These are phyloP conservation scores for Nigrospora oryzae DNA, from an alignment of 2,329 filamentous ascomycete species.

Conservation along the genomic window DNA sequence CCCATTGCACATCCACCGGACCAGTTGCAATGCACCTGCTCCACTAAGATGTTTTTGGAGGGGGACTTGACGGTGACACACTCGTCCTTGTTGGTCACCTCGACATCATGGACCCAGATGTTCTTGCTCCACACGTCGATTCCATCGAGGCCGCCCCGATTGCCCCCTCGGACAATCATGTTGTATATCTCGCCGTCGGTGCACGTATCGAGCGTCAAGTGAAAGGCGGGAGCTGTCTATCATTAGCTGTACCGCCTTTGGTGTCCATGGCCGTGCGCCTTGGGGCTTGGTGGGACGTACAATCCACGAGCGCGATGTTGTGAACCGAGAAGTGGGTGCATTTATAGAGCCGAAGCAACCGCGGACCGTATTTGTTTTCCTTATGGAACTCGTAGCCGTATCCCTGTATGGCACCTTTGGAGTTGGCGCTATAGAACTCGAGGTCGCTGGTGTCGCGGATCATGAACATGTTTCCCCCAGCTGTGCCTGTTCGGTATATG, in stretches of 20 bases:
- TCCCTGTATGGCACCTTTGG: slow-evolving; percentile 38
- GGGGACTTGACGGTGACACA: slow-evolving; percentile 49
- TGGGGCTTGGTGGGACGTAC: slow-evolving; percentile 16
- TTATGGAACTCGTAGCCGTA: slow-evolving; percentile 36
- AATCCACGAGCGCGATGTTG: slow-evolving; percentile 35
- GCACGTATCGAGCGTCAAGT: slow-evolving; percentile 36
- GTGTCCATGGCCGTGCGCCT: neutral
- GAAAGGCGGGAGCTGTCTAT: slow-evolving; percentile 27
- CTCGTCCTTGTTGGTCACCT: slow-evolving; percentile 52
- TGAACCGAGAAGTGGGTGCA: slow-evolving; percentile 36
- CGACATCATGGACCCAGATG: slow-evolving; percentile 47
- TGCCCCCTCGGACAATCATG: slow-evolving; percentile 36
- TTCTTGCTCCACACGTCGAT: slow-evolving; percentile 45
- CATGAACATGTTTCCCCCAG: slow-evolving; percentile 9
- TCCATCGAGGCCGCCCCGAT: slow-evolving; percentile 41
- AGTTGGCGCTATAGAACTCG: slow-evolving; percentile 31
- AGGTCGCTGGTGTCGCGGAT: slow-evolving; percentile 26
- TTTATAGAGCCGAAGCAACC: slow-evolving; percentile 33
- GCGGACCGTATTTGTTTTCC: slow-evolving; percentile 23
- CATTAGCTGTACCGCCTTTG: slow-evolving; percentile 30
- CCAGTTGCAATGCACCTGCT: slow-evolving; percentile 55
- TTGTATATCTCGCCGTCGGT: slow-evolving; percentile 40
- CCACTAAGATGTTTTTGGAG: slow-evolving; percentile 44
- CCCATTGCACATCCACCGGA: slow-evolving; percentile 50
- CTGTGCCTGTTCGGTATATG: slow-evolving; percentile 9